Conservation (phyloP, 805 yeast genomes). For the Yamadazyma takamatsuzukensis region DNA sequence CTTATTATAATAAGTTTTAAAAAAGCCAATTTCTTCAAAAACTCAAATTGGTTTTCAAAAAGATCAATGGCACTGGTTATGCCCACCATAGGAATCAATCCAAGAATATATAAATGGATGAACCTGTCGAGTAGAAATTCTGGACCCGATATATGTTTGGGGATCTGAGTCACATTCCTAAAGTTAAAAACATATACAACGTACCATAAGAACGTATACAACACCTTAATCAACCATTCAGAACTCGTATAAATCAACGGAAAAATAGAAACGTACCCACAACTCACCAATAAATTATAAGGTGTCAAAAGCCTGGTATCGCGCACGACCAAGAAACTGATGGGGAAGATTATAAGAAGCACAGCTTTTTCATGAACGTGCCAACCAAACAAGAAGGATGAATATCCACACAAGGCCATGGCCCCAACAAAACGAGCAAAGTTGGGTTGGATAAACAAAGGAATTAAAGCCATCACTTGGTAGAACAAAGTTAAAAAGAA, state of each 20-base stretch:
- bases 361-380: slow-evolving; percentile 98
- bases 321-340: slow-evolving; percentile 66
- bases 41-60: slow-evolving; percentile 49
- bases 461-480: slow-evolving; percentile 73
- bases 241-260: slow-evolving; percentile 80
- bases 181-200: slow-evolving; percentile 70
- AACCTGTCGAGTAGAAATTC: slow-evolving; percentile 60
- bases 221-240: slow-evolving; percentile 72
- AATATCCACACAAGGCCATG: slow-evolving; percentile 82
- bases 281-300: slow-evolving; percentile 64
- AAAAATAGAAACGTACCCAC: slow-evolving; percentile 85
- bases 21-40: slow-evolving; percentile 64
- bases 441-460: slow-evolving; percentile 65
- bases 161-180: slow-evolving; percentile 63
- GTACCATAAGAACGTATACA: slow-evolving; percentile 83
- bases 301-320: slow-evolving; percentile 71
- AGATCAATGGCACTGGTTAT: slow-evolving; percentile 44
- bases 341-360: slow-evolving; percentile 84
- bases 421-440: slow-evolving; percentile 79
- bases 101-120: slow-evolving; percentile 61
- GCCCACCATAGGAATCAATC: slow-evolving; percentile 61
- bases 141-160: slow-evolving; percentile 27
- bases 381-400: slow-evolving; percentile 95
- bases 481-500: slow-evolving; percentile 80
- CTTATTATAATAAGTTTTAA: slow-evolving; percentile 77